These are phyloP conservation scores for Eurotiales sp. DNA, from an alignment of 2,329 filamentous ascomycete genomes.

Conservation along the genomic window DNA sequence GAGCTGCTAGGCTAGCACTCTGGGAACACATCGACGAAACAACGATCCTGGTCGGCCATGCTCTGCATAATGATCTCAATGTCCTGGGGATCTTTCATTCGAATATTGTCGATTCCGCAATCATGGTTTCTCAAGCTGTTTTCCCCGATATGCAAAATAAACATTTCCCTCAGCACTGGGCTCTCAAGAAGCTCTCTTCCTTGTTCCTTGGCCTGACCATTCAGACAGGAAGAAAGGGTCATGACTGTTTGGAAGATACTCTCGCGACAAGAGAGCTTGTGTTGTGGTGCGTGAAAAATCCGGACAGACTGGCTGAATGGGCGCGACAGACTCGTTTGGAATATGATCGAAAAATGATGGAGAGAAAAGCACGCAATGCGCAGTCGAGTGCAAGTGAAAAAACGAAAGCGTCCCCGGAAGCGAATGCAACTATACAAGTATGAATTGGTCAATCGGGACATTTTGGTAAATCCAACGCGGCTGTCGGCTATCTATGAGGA, in stretches of 20 bases:
- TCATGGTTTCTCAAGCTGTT: conserved; percentile 37
- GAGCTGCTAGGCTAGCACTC: conserved; percentile 40
- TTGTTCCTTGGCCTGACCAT: conserved; percentile 38
- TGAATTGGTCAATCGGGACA: too few relatives aligned
- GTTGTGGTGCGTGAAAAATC: conserved; percentile 45
- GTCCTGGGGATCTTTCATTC: conserved; percentile 43
- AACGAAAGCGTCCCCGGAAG: too few relatives aligned
- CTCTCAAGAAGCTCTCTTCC: conserved; percentile 8
- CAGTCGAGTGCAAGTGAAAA: too few relatives aligned
- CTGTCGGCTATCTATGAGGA: too few relatives aligned
- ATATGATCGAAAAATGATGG: not conserved
- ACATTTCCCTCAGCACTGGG: conserved; percentile 9
- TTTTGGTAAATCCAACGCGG: too few relatives aligned
- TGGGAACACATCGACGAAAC: conserved; percentile 40
- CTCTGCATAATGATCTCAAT: conserved; percentile 44
- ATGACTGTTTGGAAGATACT: conserved; percentile 50
- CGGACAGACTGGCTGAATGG: conserved; percentile 33
- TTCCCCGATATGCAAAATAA: not conserved
- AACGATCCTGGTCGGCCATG: conserved; percentile 50
- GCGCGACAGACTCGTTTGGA: conserved; percentile 16
- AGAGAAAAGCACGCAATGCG: too few relatives aligned
- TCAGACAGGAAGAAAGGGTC: conserved; percentile 34
- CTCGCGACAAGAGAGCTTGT: conserved; percentile 49
- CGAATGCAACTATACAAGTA: too few relatives aligned
- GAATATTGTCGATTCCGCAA: conserved; percentile 44